Evolutionary conservation across 495 filamentous ascomycete genomes (phyloP).

Genomic region (Xylaria nigripes): DNA sequence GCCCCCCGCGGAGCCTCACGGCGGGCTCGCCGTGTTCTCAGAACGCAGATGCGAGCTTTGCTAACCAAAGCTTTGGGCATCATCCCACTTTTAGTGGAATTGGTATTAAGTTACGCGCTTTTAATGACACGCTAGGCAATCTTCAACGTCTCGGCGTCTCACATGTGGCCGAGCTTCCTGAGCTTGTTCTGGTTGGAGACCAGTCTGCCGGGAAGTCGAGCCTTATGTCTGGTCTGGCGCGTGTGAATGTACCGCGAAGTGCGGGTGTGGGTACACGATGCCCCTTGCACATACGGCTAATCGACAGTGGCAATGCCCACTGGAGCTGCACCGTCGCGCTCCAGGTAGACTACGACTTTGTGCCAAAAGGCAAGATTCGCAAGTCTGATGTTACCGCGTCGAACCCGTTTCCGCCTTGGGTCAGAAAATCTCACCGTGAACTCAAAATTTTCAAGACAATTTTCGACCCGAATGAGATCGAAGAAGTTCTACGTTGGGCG

Average conservation of each 20-base stretch:
- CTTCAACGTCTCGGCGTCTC: slow-evolving; percentile 41
- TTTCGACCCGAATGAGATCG: slow-evolving; percentile 39
- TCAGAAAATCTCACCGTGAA: slow-evolving; percentile 20
- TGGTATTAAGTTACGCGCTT: slow-evolving; percentile 35
- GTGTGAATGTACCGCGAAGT: slow-evolving; percentile 64
- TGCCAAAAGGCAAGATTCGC: slow-evolving; percentile 23
- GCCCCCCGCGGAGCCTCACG: background rate
- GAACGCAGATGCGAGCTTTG: slow-evolving; percentile 21
- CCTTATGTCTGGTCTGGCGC: slow-evolving; percentile 70
- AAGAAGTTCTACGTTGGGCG: slow-evolving; percentile 54
- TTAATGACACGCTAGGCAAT: slow-evolving; percentile 40
- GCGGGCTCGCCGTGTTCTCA: slow-evolving; percentile 18
- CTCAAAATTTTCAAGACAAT: slow-evolving; percentile 38
- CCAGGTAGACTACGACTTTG: slow-evolving; percentile 47
- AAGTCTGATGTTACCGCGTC: slow-evolving; percentile 31
- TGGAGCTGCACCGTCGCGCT: slow-evolving; percentile 56
- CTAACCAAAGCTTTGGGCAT: slow-evolving; percentile 23
- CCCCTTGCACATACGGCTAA: slow-evolving; percentile 67
- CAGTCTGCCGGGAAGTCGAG: slow-evolving; percentile 76
- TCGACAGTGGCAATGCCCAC: slow-evolving; percentile 34
- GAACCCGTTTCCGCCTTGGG: slow-evolving; percentile 42
- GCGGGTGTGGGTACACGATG: slow-evolving; percentile 68
- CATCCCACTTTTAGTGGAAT: slow-evolving; percentile 36
- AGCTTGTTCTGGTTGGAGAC: slow-evolving; percentile 72
- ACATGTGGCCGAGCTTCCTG: slow-evolving; percentile 56